Evolutionary conservation across 352 stramenopile species (phyloP).

Genomic region (Globisporangium solare): DNA sequence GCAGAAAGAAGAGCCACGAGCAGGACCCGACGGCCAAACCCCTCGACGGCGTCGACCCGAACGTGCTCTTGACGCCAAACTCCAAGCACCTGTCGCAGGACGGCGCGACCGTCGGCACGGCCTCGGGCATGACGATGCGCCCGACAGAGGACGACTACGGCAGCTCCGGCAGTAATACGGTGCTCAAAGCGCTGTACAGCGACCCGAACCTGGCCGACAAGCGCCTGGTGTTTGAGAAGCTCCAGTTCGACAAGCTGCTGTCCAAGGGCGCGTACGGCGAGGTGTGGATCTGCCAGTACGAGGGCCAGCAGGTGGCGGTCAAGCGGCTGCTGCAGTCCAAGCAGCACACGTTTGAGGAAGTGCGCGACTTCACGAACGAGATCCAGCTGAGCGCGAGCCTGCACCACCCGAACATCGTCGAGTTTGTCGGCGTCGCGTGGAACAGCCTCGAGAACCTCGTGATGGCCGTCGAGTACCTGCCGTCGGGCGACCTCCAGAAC

Average conservation of each 20-base stretch:
- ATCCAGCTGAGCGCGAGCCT: too few species aligned
- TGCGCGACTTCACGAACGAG: constrained; percentile 16
- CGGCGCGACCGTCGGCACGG: not conserved
- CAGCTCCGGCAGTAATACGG: constrained; percentile 20
- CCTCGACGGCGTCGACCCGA: constrained; percentile 1
- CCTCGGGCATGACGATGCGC: constrained; percentile 6
- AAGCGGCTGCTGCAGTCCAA: constrained; percentile 35
- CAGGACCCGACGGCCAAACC: not conserved
- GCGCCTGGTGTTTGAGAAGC: constrained; percentile 30
- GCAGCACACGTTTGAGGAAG: constrained; percentile 32
- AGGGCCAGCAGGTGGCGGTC: constrained; percentile 30
- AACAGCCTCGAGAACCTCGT: too few species aligned
- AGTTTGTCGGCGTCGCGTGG: too few species aligned
- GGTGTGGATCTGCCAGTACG: constrained; percentile 46
- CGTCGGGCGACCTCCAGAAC: too few species aligned
- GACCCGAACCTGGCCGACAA: constrained; percentile 19
- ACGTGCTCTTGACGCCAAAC: constrained; percentile 4
- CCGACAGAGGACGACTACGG: constrained; percentile 13
- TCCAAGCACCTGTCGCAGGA: constrained; percentile 1
- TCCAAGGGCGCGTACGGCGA: constrained; percentile 32
- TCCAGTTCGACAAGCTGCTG: constrained; percentile 12
- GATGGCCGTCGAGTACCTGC: too few species aligned
- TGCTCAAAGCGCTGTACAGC: constrained; percentile 16
- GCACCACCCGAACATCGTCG: too few species aligned
- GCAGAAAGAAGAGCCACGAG: not conserved